A percentile compares a stretch with the other conserved stretches of the same genome.
These are phyloP conservation scores for Penicillium lagena DNA, from an alignment of 495 filamentous ascomycete species.

Conservation along the genomic window DNA sequence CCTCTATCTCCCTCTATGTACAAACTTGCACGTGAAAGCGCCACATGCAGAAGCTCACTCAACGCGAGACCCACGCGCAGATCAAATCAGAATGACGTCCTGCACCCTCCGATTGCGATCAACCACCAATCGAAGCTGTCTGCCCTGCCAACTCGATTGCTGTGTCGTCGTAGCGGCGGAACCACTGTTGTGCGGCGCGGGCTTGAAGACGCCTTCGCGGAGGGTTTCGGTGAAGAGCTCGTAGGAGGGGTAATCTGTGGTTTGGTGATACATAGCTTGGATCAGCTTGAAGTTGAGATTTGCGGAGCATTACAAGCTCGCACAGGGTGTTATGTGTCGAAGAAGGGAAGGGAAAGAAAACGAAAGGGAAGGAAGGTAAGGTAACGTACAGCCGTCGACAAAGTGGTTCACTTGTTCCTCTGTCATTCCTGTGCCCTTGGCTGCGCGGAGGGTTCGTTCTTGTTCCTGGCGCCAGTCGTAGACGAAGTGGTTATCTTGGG, in stretches of 20 bases:
- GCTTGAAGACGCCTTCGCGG: conserved; percentile 55
- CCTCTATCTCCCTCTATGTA: no score
- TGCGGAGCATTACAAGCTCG: no score
- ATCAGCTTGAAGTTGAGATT: no score
- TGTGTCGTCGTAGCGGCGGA: conserved; percentile 1
- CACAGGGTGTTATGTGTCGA: no score
- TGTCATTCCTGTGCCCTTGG: conserved; percentile 72
- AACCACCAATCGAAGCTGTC: conserved; percentile 67
- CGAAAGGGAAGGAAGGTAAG: no score
- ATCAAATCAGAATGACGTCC: conserved; percentile 48
- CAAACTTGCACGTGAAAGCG: no score
- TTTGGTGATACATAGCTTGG: neutral
- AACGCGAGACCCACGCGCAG: neutral
- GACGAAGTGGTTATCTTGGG: conserved; percentile 66
- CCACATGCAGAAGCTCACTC: neutral
- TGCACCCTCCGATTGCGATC: conserved; percentile 58
- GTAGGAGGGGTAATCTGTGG: conserved; percentile 56
- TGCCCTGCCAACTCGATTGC: conserved; percentile 36
- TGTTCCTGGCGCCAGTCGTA: conserved; percentile 87
- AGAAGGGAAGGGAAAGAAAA: no score
- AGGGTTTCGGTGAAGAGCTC: conserved; percentile 69
- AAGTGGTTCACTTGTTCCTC: conserved; percentile 60
- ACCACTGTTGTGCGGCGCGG: conserved; percentile 5
- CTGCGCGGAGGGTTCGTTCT: conserved; percentile 59
- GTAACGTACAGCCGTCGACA: conserved; percentile 57